These are phyloP conservation scores for Fusarium zealandicum DNA, from an alignment of 2,329 filamentous ascomycete genomes.

Conservation along the genomic window DNA sequence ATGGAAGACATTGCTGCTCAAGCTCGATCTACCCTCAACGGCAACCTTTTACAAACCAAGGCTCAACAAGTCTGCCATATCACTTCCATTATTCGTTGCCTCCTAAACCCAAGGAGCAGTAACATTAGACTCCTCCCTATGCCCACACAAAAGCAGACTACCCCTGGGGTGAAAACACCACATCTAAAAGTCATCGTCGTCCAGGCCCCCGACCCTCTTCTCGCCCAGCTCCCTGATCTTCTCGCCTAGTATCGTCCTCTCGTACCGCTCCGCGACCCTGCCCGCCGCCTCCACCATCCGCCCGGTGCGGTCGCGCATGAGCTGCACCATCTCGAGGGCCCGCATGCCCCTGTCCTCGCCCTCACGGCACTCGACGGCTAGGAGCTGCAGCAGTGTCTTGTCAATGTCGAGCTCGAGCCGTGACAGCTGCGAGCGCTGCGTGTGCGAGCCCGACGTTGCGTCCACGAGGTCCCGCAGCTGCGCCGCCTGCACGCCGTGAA, in stretches of 20 bases:
- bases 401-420: slow-evolving; percentile 84
- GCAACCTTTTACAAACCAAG: too few species aligned
- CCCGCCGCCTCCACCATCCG: slow-evolving; percentile 91
- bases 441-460: slow-evolving; percentile 63
- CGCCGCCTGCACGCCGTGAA: slow-evolving; percentile 73
- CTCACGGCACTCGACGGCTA: slow-evolving; percentile 89
- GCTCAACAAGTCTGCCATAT: too few species aligned
- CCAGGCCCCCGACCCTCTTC: slow-evolving; percentile 66
- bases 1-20: too few species aligned
- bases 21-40: too few species aligned
- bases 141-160: not conserved
- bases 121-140: not conserved
- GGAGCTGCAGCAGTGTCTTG: slow-evolving; percentile 86
- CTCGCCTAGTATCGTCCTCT: slow-evolving; percentile 77
- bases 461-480: slow-evolving; percentile 79
- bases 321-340: slow-evolving; percentile 84
- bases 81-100: too few species aligned
- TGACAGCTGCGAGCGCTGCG: slow-evolving; percentile 72
- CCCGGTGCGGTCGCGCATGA: slow-evolving; percentile 85
- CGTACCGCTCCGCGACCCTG: slow-evolving; percentile 89
- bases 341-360: slow-evolving; percentile 95
- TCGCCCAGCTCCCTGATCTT: slow-evolving; percentile 92
- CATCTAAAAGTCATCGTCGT: slow-evolving; percentile 58
- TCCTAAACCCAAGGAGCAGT: not conserved
- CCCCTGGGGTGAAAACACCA: not conserved